These are phyloP conservation scores for Corynascus novoguineensis DNA, from an alignment of 495 filamentous ascomycete species.

Conservation along the genomic window DNA sequence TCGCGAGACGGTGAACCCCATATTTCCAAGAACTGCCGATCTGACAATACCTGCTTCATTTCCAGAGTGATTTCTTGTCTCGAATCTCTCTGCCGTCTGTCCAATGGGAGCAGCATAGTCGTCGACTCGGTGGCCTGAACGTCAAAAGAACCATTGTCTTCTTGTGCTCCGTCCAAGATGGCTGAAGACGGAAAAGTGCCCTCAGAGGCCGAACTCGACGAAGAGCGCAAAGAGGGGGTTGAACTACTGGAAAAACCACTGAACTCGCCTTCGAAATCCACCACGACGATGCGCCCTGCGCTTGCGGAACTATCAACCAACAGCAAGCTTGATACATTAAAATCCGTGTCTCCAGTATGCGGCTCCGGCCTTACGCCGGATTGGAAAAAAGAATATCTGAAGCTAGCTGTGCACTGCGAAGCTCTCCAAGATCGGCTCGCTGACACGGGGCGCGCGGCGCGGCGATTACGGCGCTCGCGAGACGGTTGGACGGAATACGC, in stretches of 20 bases:
- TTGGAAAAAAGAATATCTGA: constrained; percentile 26
- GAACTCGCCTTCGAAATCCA: neutral
- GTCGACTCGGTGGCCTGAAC: too few relatives aligned
- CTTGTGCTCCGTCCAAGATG: too few relatives aligned
- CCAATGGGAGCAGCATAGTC: too few relatives aligned
- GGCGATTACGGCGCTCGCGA: constrained; percentile 12
- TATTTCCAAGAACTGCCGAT: too few relatives aligned
- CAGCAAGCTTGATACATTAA: constrained; percentile 9
- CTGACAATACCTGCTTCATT: too few relatives aligned
- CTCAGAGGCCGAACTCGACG: too few relatives aligned
- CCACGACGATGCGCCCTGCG: constrained; percentile 5
- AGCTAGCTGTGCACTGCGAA: constrained; percentile 24
- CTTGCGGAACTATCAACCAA: constrained; percentile 23
- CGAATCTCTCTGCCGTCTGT: too few relatives aligned
- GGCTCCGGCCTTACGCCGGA: neutral
- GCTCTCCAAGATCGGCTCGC: constrained; percentile 24
- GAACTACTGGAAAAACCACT: too few relatives aligned
- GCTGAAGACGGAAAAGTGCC: too few relatives aligned
- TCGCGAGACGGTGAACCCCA: neutral
- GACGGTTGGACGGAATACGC: constrained; percentile 30
- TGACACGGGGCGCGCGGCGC: constrained; percentile 2
- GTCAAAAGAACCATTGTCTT: too few relatives aligned
- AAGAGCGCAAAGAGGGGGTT: too few relatives aligned
- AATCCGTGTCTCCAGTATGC: neutral
- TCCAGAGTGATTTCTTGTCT: too few relatives aligned